Percentiles rank a stretch among this genome's conserved stretches.
phyloP scores from a whole-genome alignment of 2,329 filamentous ascomycete species.

The Volutella citrinella region DNA sequence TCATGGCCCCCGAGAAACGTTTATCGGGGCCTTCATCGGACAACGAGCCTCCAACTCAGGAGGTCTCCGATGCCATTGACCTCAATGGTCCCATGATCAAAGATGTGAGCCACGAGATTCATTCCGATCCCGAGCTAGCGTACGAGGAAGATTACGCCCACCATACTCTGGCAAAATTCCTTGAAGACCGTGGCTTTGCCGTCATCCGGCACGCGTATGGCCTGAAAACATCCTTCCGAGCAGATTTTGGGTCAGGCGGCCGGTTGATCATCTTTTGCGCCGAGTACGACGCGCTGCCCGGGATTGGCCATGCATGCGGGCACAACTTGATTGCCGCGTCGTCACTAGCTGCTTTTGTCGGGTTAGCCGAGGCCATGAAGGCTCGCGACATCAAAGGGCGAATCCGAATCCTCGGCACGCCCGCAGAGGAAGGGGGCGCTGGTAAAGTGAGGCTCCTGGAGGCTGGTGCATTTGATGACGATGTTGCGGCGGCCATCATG shows the following conservation, averaged over 20 bases:
- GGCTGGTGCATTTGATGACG: slow-evolving; percentile 25
- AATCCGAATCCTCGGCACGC: slow-evolving; percentile 39
- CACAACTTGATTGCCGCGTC: slow-evolving; percentile 44
- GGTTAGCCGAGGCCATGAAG: slow-evolving; percentile 31
- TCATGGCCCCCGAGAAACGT: no score
- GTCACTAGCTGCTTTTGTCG: slow-evolving; percentile 39
- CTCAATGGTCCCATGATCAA: neutral
- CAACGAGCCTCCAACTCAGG: no score
- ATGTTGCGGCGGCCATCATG: slow-evolving; percentile 29
- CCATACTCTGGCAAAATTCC: slow-evolving; percentile 42
- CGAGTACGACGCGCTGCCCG: slow-evolving; percentile 47
- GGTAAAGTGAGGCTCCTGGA: slow-evolving; percentile 34
- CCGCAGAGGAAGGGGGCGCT: slow-evolving; percentile 42
- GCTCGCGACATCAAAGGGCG: slow-evolving; percentile 29
- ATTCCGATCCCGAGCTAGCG: slow-evolving; percentile 46
- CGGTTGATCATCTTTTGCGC: slow-evolving; percentile 40
- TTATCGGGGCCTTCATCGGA: no score
- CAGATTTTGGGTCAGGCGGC: slow-evolving; percentile 39
- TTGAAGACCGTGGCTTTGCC: slow-evolving; percentile 41
- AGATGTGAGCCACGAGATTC: slow-evolving; percentile 26
- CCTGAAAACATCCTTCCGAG: slow-evolving; percentile 50
- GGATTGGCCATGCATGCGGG: slow-evolving; percentile 44
- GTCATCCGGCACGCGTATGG: slow-evolving; percentile 50
- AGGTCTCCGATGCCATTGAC: neutral
- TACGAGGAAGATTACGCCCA: slow-evolving; percentile 52